Base-by-base conservation (phyloP, 306 rosid genomes). In the Coriaria nepalensis region DNA sequence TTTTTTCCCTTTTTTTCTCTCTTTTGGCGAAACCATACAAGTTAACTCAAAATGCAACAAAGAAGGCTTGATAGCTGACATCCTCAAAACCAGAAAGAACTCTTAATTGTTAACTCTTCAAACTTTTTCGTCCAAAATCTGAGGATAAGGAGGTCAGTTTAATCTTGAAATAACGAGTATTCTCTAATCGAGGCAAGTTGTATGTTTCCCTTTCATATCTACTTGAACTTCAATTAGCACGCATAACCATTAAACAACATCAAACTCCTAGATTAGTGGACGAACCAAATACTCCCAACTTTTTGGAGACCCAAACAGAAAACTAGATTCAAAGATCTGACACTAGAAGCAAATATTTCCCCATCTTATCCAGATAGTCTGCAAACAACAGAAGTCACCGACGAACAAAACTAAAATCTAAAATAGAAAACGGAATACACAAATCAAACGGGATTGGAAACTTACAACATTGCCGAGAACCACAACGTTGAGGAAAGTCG, bases 381-480 rank as follows among this genome's bases (percentile, higher is more conserved):
- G 29, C n/a, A n/a, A 20, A 20, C 29, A 20, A 20, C 29, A 20
- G 29, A 20, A 20, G 29, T 20, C 29, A 20, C 29, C 29, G 29
- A 20, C 20, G 12, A 13, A 56, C 13, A 34, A 49, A 44, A 14
- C 8, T 49, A 35, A 39, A 10, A 35, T 45, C 50, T 6, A 59
- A 53, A 33, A 49, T 43, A 7, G 11, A 13, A 47, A 50, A 33
- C 9, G 20, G 10, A 42, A 35, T 11, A 9, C 6, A 38, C 52
- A 59, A 60, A 32, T 6, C 6, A 37, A 14, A 50, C 37, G 58
- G 9, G 43, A 29, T 9, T 62, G 68, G 33, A 36, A 11, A 79
- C 95, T 77, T 65, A 90, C 98, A 64, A 90, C 82, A 70, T 85
- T 82, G 69, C 95, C 98, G 39, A 90, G 93, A 32, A 79, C 87